These are phyloP conservation scores for Setaria viridis DNA, from an alignment of 202 grass and related monocot genomes.

Conservation along the genomic window DNA sequence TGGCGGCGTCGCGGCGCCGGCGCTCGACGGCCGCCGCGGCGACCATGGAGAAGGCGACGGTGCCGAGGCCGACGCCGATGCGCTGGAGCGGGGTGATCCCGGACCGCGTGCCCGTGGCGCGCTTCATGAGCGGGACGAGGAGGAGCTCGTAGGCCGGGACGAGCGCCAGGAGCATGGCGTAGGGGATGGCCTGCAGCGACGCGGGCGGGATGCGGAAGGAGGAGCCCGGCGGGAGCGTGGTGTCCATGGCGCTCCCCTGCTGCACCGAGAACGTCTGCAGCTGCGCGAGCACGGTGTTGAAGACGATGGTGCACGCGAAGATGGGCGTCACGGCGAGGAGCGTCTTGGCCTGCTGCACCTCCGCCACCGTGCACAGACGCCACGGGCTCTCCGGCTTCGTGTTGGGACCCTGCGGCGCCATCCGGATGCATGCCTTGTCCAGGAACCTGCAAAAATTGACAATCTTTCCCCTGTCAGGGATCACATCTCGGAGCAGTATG, in stretches of 20 bases:
- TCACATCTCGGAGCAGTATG: background rate
- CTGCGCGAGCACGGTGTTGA: constrained; percentile 97
- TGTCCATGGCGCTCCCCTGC: constrained; percentile 93
- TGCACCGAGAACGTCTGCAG: constrained; percentile 99
- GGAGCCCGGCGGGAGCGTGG: constrained; percentile 47
- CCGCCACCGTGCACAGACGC: constrained; percentile 67
- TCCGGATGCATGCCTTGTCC: constrained; percentile 86
- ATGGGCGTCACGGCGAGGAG: constrained; percentile 89
- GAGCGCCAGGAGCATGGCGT: constrained; percentile 74
- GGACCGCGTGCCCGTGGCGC: constrained; percentile 54
- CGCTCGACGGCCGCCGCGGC: constrained; percentile 74
- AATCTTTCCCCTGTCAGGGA: background rate
- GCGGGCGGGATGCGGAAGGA: constrained; percentile 83
- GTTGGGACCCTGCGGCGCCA: constrained; percentile 42
- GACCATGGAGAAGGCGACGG: constrained; percentile 84
- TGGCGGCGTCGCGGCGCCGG: constrained; percentile 54
- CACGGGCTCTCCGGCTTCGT: constrained; percentile 72
- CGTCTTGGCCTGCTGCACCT: constrained; percentile 86
- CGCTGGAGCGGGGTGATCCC: constrained; percentile 89
- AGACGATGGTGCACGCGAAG: constrained; percentile 96
- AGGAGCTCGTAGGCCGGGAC: constrained; percentile 80
- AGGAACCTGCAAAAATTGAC: constrained; percentile 58
- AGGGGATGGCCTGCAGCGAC: constrained; percentile 87
- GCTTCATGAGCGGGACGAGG: constrained; percentile 69
- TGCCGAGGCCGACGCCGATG: constrained; percentile 81